Base-by-base conservation (phyloP, 78 protist species). In the Isochrysis galbana region DNA sequence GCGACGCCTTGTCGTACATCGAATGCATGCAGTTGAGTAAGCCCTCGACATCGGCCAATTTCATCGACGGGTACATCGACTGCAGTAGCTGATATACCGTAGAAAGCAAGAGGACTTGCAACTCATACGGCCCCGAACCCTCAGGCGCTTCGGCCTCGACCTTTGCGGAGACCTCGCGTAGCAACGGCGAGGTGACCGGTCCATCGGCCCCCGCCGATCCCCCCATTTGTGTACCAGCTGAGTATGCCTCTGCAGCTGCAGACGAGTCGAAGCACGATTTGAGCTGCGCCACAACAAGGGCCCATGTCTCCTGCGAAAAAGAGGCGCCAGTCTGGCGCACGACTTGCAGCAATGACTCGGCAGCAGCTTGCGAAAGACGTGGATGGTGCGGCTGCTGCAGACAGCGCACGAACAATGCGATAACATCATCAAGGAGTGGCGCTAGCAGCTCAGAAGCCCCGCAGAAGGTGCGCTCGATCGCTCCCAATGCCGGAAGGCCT, bases 21-120 rank as follows among this genome's bases (percentile, higher is more conserved):
- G 44, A 17, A 46, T 77, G 84, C 84, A 77, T 77, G 84, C 84
- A 17, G 84, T 77, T 77, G 2, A 77, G 84, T 32, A 77, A 46
- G 26, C 84, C 84, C 47, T 77, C 84, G 46, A 77, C 47, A 17
- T 77, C 84, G 1, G 84, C 25, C 47, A 77, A 22, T 46, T 77
- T 77, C 84, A 77, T 77, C 46, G 46, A 39, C 84, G 44, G 7
- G 46, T 77, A 19, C 74, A 61, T 61, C 34, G 46, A 39, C 84
- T 39, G 84, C 10, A 77, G 84, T 29, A 77, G 84, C 84, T 77
- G 84, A 29, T 39, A 39, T 5, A 77, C 84, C 44, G 84, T 77
- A 4, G 84, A 77, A 32, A 77, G 84, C 84, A 77, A 23, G 29
- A 77, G 84, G 48, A 39, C 46, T 46, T 77, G 84, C 84, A 77